Conservation (phyloP, 2,329 filamentous ascomycete genomes). For the Exophiala mesophila region DNA sequence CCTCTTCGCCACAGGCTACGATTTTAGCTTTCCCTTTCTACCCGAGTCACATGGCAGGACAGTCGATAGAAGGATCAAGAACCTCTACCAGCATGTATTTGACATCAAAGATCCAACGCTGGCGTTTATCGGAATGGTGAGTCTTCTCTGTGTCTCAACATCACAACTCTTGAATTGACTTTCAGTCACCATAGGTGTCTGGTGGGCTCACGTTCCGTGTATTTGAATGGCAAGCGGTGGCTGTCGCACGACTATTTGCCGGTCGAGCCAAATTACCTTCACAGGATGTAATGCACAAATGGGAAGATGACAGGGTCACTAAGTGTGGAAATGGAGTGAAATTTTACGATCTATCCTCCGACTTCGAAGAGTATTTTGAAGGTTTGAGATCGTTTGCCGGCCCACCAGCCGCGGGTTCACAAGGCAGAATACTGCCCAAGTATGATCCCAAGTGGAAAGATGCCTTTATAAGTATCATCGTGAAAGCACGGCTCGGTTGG, state of each 20-base stretch:
- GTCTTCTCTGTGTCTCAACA: not conserved
- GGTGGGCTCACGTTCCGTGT: constrained; percentile 32
- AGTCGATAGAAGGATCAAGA: constrained; percentile 32
- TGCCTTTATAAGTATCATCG: no score
- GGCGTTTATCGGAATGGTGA: constrained; percentile 30
- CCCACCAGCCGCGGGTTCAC: constrained; percentile 35
- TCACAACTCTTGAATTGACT: not conserved
- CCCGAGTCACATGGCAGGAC: constrained; percentile 27
- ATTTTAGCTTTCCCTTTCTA: constrained; percentile 30
- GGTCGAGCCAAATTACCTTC: constrained; percentile 25
- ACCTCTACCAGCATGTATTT: constrained; percentile 37
- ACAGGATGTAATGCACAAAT: constrained; percentile 25
- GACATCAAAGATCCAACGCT: constrained; percentile 33
- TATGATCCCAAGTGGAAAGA: constrained; percentile 43
- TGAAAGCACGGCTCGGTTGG: no score
- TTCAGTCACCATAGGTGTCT: constrained; percentile 28
- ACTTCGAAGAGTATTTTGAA: constrained; percentile 40
- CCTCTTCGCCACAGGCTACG: constrained; percentile 33
- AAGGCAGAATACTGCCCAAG: constrained; percentile 38
- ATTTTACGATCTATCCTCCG: constrained; percentile 28
- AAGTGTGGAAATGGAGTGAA: constrained; percentile 10
- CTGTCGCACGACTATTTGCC: constrained; percentile 29
- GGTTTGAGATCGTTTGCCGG: constrained; percentile 40
- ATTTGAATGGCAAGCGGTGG: constrained; percentile 32
- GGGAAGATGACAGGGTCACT: constrained; percentile 25